Base-by-base conservation (phyloP, 2,329 filamentous ascomycete species). In the Cylindrodendrum hubeiense region DNA sequence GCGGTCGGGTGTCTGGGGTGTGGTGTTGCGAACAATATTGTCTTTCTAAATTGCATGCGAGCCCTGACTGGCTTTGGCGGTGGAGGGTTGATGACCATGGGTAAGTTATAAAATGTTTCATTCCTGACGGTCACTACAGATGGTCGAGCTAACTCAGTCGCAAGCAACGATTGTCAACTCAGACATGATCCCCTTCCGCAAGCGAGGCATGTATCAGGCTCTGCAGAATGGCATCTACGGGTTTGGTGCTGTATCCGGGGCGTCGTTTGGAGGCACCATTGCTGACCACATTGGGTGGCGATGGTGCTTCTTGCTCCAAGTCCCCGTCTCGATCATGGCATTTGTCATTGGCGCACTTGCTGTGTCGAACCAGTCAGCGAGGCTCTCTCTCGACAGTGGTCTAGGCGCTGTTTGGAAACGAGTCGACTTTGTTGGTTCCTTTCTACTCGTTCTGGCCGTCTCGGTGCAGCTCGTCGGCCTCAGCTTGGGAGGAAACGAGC, bases 71-170 rank as follows among this genome's bases (percentile, higher is more conserved):
- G 91, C 0, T 83, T 93, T 57, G 91, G 90, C 1, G 91, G 90
- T 1, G 91, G 89, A 0, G 91, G 90, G 0, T 79, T 92, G 9
- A 87, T 92, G 79, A 90, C 90, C 0, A 91, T 93, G 89, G 90
- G 88, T 88, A 81, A 67, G 80, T 75, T 3, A 44, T 28, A 1
- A n/a, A 8, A 19, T 5, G 39, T 8, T 22, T 28, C 19, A 43
- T 10, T n/a, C 12, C 7, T 6, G 4, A 19, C 15, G 4, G 4
- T 2, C 49, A 19, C 6, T 30, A 53, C 5, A 8, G 15, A 39
- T 39, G 5, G 37, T 19, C 37, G n/a, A 28, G 39, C 56, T 65
- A 13, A 70, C 43, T 22, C 10, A 24, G 2, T n/a, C n/a, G 17
- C 37, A 66, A 66, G 85, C 80, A 3, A 78, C 76, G 4, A 78